A percentile compares a stretch with the other conserved stretches of the same genome.
phyloP scores from a whole-genome alignment of 1,139 yeast genomes.

The Scheffersomyces stambukii region DNA sequence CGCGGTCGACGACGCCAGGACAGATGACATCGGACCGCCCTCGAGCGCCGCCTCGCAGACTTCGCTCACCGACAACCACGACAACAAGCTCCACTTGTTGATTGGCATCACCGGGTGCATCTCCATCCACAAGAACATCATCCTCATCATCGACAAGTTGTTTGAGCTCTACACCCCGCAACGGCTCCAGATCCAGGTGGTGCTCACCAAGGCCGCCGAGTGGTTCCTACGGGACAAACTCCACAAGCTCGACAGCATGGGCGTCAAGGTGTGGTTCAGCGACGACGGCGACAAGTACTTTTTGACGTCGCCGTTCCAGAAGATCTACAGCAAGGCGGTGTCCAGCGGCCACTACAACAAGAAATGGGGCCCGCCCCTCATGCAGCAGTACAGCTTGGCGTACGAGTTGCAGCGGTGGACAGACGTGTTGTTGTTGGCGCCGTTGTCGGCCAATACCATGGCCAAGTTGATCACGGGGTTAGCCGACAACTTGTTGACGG shows the following conservation, averaged over 20 bases:
- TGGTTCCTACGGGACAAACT: slow-evolving; percentile 22
- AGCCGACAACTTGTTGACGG: slow-evolving; percentile 24
- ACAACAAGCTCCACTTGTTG: slow-evolving; percentile 19
- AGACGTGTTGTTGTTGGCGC: slow-evolving; percentile 30
- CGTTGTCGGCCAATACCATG: slow-evolving; percentile 26
- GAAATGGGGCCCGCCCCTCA: slow-evolving; percentile 7
- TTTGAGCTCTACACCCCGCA: slow-evolving; percentile 22
- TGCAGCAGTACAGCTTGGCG: slow-evolving; percentile 16
- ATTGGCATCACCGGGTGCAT: slow-evolving; percentile 29
- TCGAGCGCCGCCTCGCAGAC: background rate
- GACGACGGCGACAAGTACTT: slow-evolving; percentile 22
- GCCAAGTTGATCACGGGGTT: slow-evolving; percentile 26
- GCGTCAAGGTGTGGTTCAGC: slow-evolving; percentile 26
- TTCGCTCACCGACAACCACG: slow-evolving; percentile 1
- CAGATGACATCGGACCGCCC: background rate
- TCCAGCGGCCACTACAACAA: slow-evolving; percentile 5
- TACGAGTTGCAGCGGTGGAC: slow-evolving; percentile 26
- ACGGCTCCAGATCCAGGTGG: slow-evolving; percentile 23
- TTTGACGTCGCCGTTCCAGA: slow-evolving; percentile 12
- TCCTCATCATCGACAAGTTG: slow-evolving; percentile 23
- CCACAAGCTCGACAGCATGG: slow-evolving; percentile 20
- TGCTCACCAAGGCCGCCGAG: slow-evolving; percentile 26
- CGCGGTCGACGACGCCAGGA: background rate
- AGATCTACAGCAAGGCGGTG: slow-evolving; percentile 10
- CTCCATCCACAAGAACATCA: slow-evolving; percentile 21